Conservation (phyloP, 768 basidiomycete genomes). For the Neoboletus magnificus region DNA sequence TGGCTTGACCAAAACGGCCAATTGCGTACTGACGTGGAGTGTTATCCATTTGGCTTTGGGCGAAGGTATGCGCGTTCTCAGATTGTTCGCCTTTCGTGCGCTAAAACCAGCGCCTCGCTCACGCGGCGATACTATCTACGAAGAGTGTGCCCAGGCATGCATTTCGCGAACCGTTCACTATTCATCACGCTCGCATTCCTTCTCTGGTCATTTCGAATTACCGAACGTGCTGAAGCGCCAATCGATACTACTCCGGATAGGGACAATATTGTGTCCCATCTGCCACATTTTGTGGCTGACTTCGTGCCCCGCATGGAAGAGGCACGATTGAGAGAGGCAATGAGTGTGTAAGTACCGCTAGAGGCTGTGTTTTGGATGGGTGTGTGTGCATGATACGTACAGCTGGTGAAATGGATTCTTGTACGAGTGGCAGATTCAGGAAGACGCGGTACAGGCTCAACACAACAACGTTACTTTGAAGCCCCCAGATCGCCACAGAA, state of each 20-base stretch:
- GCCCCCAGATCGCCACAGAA: background rate
- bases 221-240: slow-evolving; percentile 42
- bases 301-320: slow-evolving; percentile 46
- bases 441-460: background rate
- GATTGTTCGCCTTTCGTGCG: background rate
- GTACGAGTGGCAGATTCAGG: background rate
- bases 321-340: slow-evolving; percentile 13
- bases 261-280: slow-evolving; percentile 55
- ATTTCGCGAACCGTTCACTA: slow-evolving; percentile 50
- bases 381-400: background rate
- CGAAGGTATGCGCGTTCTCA: slow-evolving; percentile 25
- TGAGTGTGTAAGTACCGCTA: background rate
- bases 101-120: too few species aligned
- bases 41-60: slow-evolving; percentile 55
- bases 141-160: slow-evolving; percentile 60
- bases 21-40: slow-evolving; percentile 44
- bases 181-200: slow-evolving; percentile 58
- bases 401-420: background rate
- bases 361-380: too few species aligned
- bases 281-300: slow-evolving; percentile 50
- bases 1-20: slow-evolving; percentile 47
- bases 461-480: background rate
- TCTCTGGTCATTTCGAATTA: slow-evolving; percentile 59
- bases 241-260: slow-evolving; percentile 54
- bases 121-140: too few species aligned